A percentile compares a stretch with the other conserved stretches of the same genome.
Conservation (phyloP, 257 asterid species). For the Striga asiatica region DNA sequence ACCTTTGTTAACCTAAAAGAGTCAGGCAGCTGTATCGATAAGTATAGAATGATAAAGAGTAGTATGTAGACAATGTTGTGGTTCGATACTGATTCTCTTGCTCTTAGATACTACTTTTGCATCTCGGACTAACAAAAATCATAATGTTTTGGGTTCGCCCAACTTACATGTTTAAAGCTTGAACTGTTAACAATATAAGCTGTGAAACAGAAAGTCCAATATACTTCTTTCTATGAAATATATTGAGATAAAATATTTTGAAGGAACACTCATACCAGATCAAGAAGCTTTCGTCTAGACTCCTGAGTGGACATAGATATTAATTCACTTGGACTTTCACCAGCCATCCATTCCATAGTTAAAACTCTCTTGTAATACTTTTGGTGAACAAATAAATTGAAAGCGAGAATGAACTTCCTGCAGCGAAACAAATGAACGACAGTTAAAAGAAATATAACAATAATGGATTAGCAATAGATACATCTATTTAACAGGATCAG, state of each 20-base stretch:
- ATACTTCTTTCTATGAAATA: background rate
- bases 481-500: slow-evolving; percentile 5
- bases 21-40: slow-evolving; percentile 13
- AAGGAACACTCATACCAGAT: slow-evolving; percentile 28
- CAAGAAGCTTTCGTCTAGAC: slow-evolving; percentile 48
- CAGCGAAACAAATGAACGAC: slow-evolving; percentile 18
- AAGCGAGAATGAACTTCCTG: slow-evolving; percentile 77
- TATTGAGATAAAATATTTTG: background rate
- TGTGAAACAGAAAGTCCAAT: background rate
- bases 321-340: slow-evolving; percentile 82
- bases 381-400: slow-evolving; percentile 59
- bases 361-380: slow-evolving; percentile 70
- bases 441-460: slow-evolving; percentile 10
- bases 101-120: slow-evolving; percentile 1
- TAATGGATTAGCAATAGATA: background rate
- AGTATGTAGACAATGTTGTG: background rate
- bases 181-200: background rate
- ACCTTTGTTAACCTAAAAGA: slow-evolving; percentile 74
- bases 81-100: background rate
- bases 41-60: slow-evolving; percentile 5
- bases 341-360: slow-evolving; percentile 96
- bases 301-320: slow-evolving; percentile 40
- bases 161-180: background rate
- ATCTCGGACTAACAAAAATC: background rate
- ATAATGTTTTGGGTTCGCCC: background rate